A percentile compares a stretch with the other conserved stretches of the same genome.
Evolutionary conservation across 371 early-diverging fungal species (phyloP).

Genomic region (Polyrhizophydium stewartii): DNA sequence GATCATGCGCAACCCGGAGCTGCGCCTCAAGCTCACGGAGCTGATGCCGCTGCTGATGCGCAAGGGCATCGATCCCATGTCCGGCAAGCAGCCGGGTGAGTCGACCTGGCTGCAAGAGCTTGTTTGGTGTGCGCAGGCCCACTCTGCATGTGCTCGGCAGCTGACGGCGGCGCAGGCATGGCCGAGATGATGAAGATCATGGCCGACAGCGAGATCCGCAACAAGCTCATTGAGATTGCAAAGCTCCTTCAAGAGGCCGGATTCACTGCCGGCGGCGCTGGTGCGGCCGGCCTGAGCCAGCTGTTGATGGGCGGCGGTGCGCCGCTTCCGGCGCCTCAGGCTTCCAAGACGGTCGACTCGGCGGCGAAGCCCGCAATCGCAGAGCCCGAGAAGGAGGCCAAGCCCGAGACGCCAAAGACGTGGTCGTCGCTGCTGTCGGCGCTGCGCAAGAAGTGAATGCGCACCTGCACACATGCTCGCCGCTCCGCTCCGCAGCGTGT

Average conservation of each 20-base stretch:
- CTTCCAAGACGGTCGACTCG: neutral
- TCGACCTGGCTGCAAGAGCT: too few relatives aligned
- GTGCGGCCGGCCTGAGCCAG: neutral
- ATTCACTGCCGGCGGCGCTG: neutral
- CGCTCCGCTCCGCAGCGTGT: too few relatives aligned
- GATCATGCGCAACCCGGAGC: neutral
- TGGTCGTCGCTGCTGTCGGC: too few relatives aligned
- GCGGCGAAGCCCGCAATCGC: too few relatives aligned
- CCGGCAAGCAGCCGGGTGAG: neutral
- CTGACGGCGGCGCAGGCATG: neutral
- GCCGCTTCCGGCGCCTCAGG: neutral
- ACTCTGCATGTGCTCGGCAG: too few relatives aligned
- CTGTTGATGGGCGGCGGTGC: neutral
- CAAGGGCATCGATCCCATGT: neutral
- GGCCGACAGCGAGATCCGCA: neutral
- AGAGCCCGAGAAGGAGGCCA: too few relatives aligned
- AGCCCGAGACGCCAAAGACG: too few relatives aligned
- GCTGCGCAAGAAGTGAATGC: too few relatives aligned
- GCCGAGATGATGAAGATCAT: neutral
- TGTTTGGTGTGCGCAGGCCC: too few relatives aligned
- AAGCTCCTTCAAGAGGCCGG: neutral
- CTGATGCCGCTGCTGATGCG: neutral
- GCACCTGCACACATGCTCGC: too few relatives aligned
- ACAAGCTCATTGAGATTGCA: neutral
- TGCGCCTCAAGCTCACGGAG: neutral